Percentiles rank a stretch among this genome's conserved stretches.
phyloP scores from a whole-genome alignment of 176 grass and related monocot species.

The Rhipidocladum racemiflorum region DNA sequence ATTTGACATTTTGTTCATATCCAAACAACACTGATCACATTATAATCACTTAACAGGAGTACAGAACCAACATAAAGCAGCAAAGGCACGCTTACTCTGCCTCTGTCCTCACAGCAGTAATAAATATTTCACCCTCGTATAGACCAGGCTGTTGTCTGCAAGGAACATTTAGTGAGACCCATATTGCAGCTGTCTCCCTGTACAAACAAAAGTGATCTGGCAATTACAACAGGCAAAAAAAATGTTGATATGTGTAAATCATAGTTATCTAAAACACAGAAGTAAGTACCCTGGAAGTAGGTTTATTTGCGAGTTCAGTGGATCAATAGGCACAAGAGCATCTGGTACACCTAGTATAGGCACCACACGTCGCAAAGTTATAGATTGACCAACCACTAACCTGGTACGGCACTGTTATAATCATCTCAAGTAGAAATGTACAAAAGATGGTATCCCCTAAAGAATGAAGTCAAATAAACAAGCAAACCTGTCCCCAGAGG shows the following conservation, averaged over 20 bases:
- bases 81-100: slow-evolving; percentile 57
- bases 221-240: slow-evolving; percentile 11
- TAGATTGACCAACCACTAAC: slow-evolving; percentile 63
- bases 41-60: neutral
- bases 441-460: slow-evolving; percentile 23
- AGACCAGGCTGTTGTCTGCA: slow-evolving; percentile 72
- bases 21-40: neutral
- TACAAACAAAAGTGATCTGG: slow-evolving; percentile 29
- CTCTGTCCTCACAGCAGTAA: slow-evolving; percentile 70
- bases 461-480: slow-evolving; percentile 22
- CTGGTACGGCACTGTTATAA: slow-evolving; percentile 50
- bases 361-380: slow-evolving; percentile 83
- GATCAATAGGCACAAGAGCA: slow-evolving; percentile 96
- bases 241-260: neutral
- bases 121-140: slow-evolving; percentile 88
- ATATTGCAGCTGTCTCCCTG: slow-evolving; percentile 88
- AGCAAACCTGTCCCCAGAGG: slow-evolving; percentile 77
- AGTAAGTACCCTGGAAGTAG: slow-evolving; percentile 78
- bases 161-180: slow-evolving; percentile 89
- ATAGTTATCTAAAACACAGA: slow-evolving; percentile 29
- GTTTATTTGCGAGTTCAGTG: slow-evolving; percentile 60
- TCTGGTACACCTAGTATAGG: slow-evolving; percentile 96
- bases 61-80: slow-evolving; percentile 24
- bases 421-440: slow-evolving; percentile 36
- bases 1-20: neutral